These are phyloP conservation scores for Saccharomycopsis malanga DNA, from an alignment of 805 yeast genomes.

Conservation along the genomic window DNA sequence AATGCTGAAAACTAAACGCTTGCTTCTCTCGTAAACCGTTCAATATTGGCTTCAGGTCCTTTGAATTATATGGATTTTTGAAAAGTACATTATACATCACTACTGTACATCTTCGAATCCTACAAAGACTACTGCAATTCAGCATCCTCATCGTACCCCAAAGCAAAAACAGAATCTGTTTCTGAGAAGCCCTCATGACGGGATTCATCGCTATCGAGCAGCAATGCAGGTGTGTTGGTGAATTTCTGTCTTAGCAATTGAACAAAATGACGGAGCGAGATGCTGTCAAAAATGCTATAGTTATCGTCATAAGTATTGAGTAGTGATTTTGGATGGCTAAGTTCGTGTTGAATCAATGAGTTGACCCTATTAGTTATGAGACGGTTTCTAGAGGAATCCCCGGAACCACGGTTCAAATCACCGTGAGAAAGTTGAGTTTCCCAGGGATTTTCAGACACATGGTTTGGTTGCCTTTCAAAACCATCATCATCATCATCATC, in stretches of 20 bases:
- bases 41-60: too few relatives aligned
- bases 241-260: too few relatives aligned
- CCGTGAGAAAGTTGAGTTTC: background rate
- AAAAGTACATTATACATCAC: too few relatives aligned
- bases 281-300: conserved; percentile 9
- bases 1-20: too few relatives aligned
- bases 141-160: too few relatives aligned
- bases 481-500: conserved; percentile 23
- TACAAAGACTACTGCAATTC: too few relatives aligned
- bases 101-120: too few relatives aligned
- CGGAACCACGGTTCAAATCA: background rate
- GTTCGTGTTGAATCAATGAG: conserved; percentile 10
- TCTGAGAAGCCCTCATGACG: background rate
- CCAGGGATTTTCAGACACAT: background rate
- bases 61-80: too few relatives aligned
- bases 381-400: background rate
- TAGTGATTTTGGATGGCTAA: conserved; percentile 7
- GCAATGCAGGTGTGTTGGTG: too few relatives aligned
- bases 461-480: background rate
- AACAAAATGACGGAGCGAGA: conserved; percentile 1
- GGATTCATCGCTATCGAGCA: background rate
- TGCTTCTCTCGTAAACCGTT: too few relatives aligned
- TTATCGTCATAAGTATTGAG: conserved; percentile 20
- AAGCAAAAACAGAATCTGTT: background rate
- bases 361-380: conserved; percentile 2